phyloP scores from a whole-genome alignment of 192 early-diverging fungal genomes.

The Dimargaris verticillata region DNA sequence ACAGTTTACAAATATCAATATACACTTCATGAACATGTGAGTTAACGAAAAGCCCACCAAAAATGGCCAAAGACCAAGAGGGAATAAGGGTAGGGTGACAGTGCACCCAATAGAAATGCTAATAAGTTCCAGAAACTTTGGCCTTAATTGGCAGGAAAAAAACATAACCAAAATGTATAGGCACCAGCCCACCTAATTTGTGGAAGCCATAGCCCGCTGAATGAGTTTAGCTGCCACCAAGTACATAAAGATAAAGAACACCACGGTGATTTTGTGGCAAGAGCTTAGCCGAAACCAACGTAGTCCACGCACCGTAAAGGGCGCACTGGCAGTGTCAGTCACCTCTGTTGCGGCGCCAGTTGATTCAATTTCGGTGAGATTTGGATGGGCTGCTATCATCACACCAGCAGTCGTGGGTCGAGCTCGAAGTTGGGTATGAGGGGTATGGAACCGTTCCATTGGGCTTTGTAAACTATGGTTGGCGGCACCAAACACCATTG shows the following conservation, averaged over 20 bases:
- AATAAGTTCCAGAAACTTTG: too few species aligned
- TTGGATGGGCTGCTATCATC: neutral
- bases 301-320: neutral
- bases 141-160: too few species aligned
- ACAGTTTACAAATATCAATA: too few species aligned
- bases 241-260: constrained; percentile 4
- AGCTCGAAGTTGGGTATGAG: neutral
- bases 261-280: constrained; percentile 1
- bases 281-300: constrained; percentile 3
- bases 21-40: too few species aligned
- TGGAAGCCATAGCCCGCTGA: constrained; percentile 1
- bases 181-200: neutral
- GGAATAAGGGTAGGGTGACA: too few species aligned
- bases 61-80: too few species aligned
- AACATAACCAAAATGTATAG: too few species aligned
- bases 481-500: neutral
- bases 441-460: neutral
- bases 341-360: too few species aligned
- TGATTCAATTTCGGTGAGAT: neutral
- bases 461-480: neutral
- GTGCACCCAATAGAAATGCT: too few species aligned
- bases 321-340: neutral
- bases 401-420: neutral
- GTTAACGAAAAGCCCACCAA: too few species aligned
- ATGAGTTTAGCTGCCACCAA: constrained; percentile 11